Percentiles rank a stretch among this genome's conserved stretches.
phyloP scores from a whole-genome alignment of 805 yeast genomes.

The Kodamaea hsintzibuensis region DNA sequence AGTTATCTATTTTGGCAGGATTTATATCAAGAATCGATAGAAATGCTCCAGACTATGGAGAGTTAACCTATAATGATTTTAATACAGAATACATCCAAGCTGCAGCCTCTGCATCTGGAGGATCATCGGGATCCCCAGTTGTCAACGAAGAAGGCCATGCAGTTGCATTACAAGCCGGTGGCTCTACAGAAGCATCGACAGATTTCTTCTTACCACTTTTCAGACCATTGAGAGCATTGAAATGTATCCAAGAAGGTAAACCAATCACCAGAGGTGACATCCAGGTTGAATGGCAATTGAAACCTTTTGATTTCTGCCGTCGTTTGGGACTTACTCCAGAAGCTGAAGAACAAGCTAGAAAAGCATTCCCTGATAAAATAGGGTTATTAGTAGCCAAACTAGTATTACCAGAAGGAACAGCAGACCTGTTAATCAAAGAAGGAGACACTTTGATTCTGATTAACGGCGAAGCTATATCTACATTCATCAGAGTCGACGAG shows the following conservation, averaged over 20 bases:
- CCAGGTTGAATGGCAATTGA: slow-evolving; percentile 84
- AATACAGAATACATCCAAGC: slow-evolving; percentile 94
- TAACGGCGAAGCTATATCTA: slow-evolving; percentile 61
- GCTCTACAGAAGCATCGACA: slow-evolving; percentile 86
- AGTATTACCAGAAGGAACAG: slow-evolving; percentile 84
- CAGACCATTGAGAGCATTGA: slow-evolving; percentile 78
- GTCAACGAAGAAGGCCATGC: slow-evolving; percentile 85
- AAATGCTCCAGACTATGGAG: slow-evolving; percentile 93
- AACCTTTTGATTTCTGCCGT: slow-evolving; percentile 88
- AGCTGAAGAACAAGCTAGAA: slow-evolving; percentile 70
- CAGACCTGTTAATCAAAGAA: slow-evolving; percentile 68
- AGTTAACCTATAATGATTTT: slow-evolving; percentile 84
- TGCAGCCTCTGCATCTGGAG: slow-evolving; percentile 95
- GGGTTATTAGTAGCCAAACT: slow-evolving; percentile 85
- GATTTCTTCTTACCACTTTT: slow-evolving; percentile 88
- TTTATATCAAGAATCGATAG: slow-evolving; percentile 84
- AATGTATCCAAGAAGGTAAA: slow-evolving; percentile 58
- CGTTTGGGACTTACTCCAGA: slow-evolving; percentile 79
- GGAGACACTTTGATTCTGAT: slow-evolving; percentile 83
- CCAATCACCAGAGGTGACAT: slow-evolving; percentile 87
- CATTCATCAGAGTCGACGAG: slow-evolving; percentile 80
- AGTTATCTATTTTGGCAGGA: slow-evolving; percentile 84
- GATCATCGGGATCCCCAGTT: slow-evolving; percentile 96
- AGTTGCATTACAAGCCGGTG: slow-evolving; percentile 94
- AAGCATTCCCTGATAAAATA: slow-evolving; percentile 66